Percentiles rank a stretch among this genome's conserved stretches.
Conservation (phyloP, 2,329 filamentous ascomycete genomes). For the Fusarium xyrophilum region DNA sequence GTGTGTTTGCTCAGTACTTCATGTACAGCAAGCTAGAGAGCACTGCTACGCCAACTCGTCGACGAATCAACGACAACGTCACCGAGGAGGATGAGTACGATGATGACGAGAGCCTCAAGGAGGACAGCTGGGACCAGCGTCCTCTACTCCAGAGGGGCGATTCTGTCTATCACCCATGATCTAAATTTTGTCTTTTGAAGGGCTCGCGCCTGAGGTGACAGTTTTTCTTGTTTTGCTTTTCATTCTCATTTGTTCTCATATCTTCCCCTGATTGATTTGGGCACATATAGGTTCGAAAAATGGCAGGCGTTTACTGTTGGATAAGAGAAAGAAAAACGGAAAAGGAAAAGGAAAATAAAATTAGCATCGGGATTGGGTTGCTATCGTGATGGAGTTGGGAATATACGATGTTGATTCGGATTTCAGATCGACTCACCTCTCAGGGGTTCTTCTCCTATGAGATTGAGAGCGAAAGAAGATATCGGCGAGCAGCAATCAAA, state of each 20-base stretch:
- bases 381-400: constrained; percentile 9
- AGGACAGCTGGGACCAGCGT: constrained; percentile 50
- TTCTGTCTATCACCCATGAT: constrained; percentile 37
- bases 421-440: not conserved
- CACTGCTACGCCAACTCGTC: constrained; percentile 19
- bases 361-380: constrained; percentile 1
- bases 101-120: constrained; percentile 34
- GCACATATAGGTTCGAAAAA: constrained; percentile 17
- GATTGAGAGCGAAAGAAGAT: not conserved
- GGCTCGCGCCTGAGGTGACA: constrained; percentile 7
- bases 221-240: constrained; percentile 31
- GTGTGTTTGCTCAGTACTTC: constrained; percentile 92
- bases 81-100: constrained; percentile 43
- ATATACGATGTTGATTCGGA: not conserved
- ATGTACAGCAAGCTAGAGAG: constrained; percentile 69
- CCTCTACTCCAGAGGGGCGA: constrained; percentile 48
- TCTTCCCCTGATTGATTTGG: constrained; percentile 13
- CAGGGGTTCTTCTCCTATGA: not conserved
- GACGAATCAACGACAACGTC: constrained; percentile 5
- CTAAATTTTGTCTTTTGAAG: not conserved
- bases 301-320: constrained; percentile 26
- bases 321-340: not conserved
- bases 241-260: constrained; percentile 11
- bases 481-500: not conserved
- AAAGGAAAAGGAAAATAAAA: constrained; percentile 14